These are phyloP conservation scores for Penicillium flavigenum DNA, from an alignment of 495 filamentous ascomycete species.

Conservation along the genomic window DNA sequence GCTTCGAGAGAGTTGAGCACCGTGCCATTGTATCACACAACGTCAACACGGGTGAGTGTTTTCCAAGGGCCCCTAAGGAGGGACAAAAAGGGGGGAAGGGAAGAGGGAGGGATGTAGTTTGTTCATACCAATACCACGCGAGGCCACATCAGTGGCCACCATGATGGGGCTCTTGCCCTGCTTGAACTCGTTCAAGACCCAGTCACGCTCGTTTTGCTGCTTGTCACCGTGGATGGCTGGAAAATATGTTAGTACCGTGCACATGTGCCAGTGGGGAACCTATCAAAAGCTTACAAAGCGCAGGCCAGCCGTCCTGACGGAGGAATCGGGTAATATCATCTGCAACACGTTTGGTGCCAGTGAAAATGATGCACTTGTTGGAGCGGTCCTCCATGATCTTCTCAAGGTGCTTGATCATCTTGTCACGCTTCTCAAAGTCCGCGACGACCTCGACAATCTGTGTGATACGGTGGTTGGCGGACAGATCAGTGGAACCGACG, in stretches of 20 bases:
- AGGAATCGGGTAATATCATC: constrained; percentile 99
- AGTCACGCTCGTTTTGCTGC: constrained; percentile 98
- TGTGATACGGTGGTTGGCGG: constrained; percentile 97
- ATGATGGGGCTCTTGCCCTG: constrained; percentile 86
- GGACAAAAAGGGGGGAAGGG: constrained; percentile 31
- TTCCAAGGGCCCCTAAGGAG: constrained; percentile 32
- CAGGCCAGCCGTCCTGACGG: constrained; percentile 98
- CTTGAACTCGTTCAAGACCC: constrained; percentile 99
- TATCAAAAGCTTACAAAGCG: constrained; percentile 70
- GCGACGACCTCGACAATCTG: constrained; percentile 95
- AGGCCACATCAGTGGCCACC: constrained; percentile 95
- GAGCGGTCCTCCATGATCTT: constrained; percentile 95
- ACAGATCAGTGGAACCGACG: constrained; percentile 94
- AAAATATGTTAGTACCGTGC: constrained; percentile 44
- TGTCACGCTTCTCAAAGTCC: constrained; percentile 96
- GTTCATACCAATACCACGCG: constrained; percentile 99
- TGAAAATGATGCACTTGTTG: constrained; percentile 95
- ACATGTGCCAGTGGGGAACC: background rate
- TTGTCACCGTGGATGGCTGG: constrained; percentile 98
- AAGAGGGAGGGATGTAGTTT: constrained; percentile 52
- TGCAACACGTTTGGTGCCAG: constrained; percentile 96
- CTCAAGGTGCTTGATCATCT: constrained; percentile 96
- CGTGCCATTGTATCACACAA: constrained; percentile 68
- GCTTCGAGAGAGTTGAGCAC: constrained; percentile 89
- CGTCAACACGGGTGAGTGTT: constrained; percentile 50